Evolutionary conservation across 2,329 filamentous ascomycete species (phyloP).

Genomic region (Ascochyta rabiei): DNA sequence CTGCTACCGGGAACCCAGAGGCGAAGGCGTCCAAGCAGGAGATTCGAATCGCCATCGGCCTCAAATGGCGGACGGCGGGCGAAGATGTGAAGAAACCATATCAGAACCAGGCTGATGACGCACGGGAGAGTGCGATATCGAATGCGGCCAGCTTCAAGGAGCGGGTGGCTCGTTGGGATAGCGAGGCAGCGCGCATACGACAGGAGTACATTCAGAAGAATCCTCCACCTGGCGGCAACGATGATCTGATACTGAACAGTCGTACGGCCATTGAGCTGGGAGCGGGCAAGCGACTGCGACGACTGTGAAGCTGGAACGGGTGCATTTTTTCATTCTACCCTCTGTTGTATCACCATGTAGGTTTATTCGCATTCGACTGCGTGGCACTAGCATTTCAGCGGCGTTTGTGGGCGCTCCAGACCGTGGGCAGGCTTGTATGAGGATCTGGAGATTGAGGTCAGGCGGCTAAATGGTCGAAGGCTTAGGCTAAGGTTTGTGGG

Average conservation of each 20-base stretch:
- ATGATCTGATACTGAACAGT: constrained; percentile 40
- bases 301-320: constrained; percentile 28
- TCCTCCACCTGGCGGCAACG: constrained; percentile 39
- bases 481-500: not conserved
- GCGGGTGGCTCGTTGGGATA: constrained; percentile 74
- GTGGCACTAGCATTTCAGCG: constrained; percentile 31
- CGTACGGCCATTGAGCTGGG: constrained; percentile 48
- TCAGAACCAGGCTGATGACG: constrained; percentile 72
- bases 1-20: constrained; percentile 67
- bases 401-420: constrained; percentile 17
- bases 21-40: constrained; percentile 73
- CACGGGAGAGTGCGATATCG: constrained; percentile 69
- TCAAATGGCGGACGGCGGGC: constrained; percentile 84
- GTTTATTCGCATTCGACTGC: constrained; percentile 23
- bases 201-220: constrained; percentile 50
- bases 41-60: constrained; percentile 82
- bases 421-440: constrained; percentile 1
- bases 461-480: constrained; percentile 14
- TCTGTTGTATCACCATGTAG: constrained; percentile 29
- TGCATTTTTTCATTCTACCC: not conserved
- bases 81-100: constrained; percentile 77
- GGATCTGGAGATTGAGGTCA: not conserved
- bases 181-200: constrained; percentile 60
- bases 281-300: constrained; percentile 42
- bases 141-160: constrained; percentile 65